These are phyloP conservation scores for Letharia columbiana DNA, from an alignment of 495 filamentous ascomycete genomes.

Conservation along the genomic window DNA sequence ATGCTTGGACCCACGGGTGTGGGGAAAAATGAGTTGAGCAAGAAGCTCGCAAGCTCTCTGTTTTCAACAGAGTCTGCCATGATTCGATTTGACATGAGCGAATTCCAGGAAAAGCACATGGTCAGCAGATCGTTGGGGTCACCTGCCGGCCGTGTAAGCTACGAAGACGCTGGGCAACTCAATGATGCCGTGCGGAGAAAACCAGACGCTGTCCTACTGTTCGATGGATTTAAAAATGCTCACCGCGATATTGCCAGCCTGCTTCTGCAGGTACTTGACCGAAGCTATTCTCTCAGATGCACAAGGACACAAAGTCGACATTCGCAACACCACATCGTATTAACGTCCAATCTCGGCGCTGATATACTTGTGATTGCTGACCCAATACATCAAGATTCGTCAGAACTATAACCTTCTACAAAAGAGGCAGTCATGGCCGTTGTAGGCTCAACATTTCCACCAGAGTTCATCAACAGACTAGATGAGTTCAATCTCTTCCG, in stretches of 20 bases:
- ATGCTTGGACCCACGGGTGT: slow-evolving; percentile 95
- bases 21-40: slow-evolving; percentile 95
- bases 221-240: slow-evolving; percentile 97
- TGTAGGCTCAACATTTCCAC: slow-evolving; percentile 68
- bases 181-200: slow-evolving; percentile 93
- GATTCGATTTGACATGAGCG: slow-evolving; percentile 92
- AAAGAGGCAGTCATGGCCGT: slow-evolving; percentile 81
- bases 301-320: slow-evolving; percentile 93
- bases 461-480: slow-evolving; percentile 93
- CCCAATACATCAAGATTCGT: slow-evolving; percentile 35
- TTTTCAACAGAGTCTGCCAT: slow-evolving; percentile 89
- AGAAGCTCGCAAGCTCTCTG: slow-evolving; percentile 86
- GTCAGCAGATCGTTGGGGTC: slow-evolving; percentile 86
- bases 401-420: slow-evolving; percentile 56
- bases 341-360: slow-evolving; percentile 80
- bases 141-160: slow-evolving; percentile 90
- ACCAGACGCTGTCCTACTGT: slow-evolving; percentile 88
- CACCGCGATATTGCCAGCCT: slow-evolving; percentile 90
- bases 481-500: slow-evolving; percentile 97
- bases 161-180: slow-evolving; percentile 93
- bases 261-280: slow-evolving; percentile 90
- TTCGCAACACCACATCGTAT: slow-evolving; percentile 93
- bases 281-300: slow-evolving; percentile 93
- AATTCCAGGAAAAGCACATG: slow-evolving; percentile 97
- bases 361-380: slow-evolving; percentile 42